Base-by-base conservation (phyloP, 2,329 filamentous ascomycete species). In the Apiospora phragmitis region DNA sequence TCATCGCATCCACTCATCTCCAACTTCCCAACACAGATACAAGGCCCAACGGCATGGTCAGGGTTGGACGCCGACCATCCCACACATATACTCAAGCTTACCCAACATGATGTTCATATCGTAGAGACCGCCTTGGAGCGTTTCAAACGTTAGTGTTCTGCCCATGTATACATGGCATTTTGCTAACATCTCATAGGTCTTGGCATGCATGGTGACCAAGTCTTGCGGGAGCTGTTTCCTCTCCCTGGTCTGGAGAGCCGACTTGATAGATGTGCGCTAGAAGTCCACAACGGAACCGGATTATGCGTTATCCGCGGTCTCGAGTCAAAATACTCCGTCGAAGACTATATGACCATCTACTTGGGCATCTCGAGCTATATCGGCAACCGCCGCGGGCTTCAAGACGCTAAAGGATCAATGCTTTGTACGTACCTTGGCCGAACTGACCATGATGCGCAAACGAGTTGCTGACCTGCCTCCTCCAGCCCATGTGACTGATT, bases 281-380 rank as follows among this genome's bases (percentile, higher is more conserved):
- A 78, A 29, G 70, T 87, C 35, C 82, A 87, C 70, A 72, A 77
- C 11, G 84, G 84, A 4, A 76, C 73, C 9, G 89, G 89, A 0
- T 85, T 91, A 73, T 84, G 83, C 67, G 82, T 91, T 11, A 76
- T 92, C 49, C 83, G 85, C 6, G 89, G 89, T 3, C 79, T 91
- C 1, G 82, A 85, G 18, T 75, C 79, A 2, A 79, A 77, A 1
- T 87, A 88, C 76, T 83, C 84, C 3, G 79, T 83, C 32, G 85
- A 89, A 72, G 88, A 91, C 68, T 87, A 87, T 69, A 78, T 87
- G 21, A 81, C 85, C 6, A 80, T 90, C 59, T 90, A 88, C 73
- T 82, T 90, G 5, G 89, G 87, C 0, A 78, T 91, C 14, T 83
- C 88, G 0, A 85, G 83, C 70, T 85, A 91, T 74, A 83, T 92